phyloP scores from a whole-genome alignment of 2,329 filamentous ascomycete species.

The Colletotrichum sp. region DNA sequence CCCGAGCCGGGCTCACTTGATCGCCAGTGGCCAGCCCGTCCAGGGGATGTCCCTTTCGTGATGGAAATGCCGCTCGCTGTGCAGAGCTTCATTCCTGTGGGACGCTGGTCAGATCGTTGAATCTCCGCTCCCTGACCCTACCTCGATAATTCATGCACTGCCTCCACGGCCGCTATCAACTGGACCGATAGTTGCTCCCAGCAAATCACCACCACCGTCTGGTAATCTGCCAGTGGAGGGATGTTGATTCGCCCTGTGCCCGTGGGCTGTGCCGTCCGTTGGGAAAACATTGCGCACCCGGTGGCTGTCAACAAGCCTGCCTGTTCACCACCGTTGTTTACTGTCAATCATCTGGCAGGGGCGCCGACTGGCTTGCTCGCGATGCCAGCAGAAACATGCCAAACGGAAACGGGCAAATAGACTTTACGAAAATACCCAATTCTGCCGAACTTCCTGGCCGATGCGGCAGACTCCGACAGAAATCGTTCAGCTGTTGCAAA shows the following conservation, averaged over 20 bases:
- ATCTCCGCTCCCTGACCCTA: conserved; percentile 14
- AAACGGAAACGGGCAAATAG: not conserved
- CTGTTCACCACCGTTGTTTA: not conserved
- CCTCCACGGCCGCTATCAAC: conserved; percentile 3
- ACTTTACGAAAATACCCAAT: not conserved
- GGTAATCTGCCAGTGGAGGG: not conserved
- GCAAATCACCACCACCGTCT: conserved; percentile 1
- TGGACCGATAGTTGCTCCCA: not conserved
- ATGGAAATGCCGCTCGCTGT: not conserved
- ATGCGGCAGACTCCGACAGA: not conserved
- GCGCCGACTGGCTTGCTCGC: not conserved
- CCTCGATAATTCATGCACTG: conserved; percentile 15
- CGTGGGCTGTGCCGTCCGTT: not conserved
- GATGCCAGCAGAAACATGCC: not conserved
- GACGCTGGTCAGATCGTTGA: not conserved
- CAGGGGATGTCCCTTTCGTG: conserved; percentile 4
- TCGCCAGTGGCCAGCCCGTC: not conserved
- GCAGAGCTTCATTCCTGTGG: not conserved
- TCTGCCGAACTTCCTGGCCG: not conserved
- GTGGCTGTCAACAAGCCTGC: not conserved
- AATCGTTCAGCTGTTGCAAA: not conserved
- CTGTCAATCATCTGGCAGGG: not conserved
- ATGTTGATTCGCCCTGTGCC: not conserved
- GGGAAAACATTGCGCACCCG: not conserved
- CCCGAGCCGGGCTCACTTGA: not conserved